Evolutionary conservation across 2,329 filamentous ascomycete genomes (phyloP), one percentile per base, ranked within the genome.

Genomic region (Xylaria sp.): DNA sequence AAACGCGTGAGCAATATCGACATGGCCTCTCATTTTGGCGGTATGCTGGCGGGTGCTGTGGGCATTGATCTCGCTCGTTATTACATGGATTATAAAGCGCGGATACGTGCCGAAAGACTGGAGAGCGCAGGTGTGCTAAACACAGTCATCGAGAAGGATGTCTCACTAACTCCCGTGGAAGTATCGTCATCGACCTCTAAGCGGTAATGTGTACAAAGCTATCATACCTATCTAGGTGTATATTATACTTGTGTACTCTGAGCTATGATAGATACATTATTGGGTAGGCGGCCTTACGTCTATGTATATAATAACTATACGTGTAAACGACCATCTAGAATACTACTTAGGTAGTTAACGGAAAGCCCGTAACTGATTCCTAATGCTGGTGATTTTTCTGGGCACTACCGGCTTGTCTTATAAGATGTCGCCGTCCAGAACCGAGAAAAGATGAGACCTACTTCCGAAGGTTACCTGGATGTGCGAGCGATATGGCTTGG

Each of bases 11-110:
- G 82, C 62, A 80, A 78, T 59, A 76, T 86, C 40, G 87, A 89
- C 66, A 75, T 88, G 17, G 81, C 83, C 54, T 86, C 86, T 38
- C 87, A 89, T 70, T 69, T 89, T 69, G 82, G 80, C 7, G 86
- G 87, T 48, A 82, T 89, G 70, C 69, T 81, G 20, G 80, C 82
- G 4, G 87, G 87, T 10, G 75, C 84, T 0, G 46, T 79, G 13
- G 83, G 83, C 20, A 79, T 79, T 17, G 77, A 81, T 53, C 63
- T 81, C 15, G 68, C 82, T 23, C 75, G 80, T 57, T 72, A 65
- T 61, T 76, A 75, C 63, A 77, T 74, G 74, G 75, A 76, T n/a
- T 65, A 71, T 42, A 71, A 72, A 49, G 73, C 73, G 28, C 72
- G 73, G 28, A 23, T 63, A 15, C 73, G 74, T 13, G 73, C 72